phyloP scores from a whole-genome alignment of 2,329 filamentous ascomycete genomes.

The Neofusicoccum umdonicola region DNA sequence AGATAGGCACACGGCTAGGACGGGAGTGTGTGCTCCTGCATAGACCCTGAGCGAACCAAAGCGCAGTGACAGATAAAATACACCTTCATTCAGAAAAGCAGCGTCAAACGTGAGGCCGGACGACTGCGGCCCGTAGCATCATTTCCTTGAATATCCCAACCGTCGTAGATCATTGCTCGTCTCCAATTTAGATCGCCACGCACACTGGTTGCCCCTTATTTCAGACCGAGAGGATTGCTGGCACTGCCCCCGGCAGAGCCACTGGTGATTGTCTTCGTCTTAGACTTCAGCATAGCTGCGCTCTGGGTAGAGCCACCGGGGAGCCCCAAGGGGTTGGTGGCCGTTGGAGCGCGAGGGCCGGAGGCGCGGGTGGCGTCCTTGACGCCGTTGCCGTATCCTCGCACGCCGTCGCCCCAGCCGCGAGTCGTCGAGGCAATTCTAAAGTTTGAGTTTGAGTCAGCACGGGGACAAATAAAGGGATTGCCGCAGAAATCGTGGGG shows the following conservation, averaged over 20 bases:
- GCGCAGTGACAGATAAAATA: conserved; percentile 2
- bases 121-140: not conserved
- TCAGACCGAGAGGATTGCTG: conserved; percentile 44
- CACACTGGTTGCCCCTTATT: not conserved
- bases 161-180: conserved; percentile 8
- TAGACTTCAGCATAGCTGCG: conserved; percentile 9
- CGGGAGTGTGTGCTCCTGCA: not conserved
- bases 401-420: conserved; percentile 48
- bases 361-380: conserved; percentile 48
- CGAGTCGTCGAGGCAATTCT: conserved; percentile 46
- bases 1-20: not conserved
- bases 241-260: conserved; percentile 27
- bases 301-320: conserved; percentile 15
- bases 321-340: conserved; percentile 47
- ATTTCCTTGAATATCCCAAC: not conserved
- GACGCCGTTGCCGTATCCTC: conserved; percentile 50
- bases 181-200: not conserved
- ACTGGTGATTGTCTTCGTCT: conserved; percentile 19
- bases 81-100: not conserved
- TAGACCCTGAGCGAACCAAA: not conserved
- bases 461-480: not conserved
- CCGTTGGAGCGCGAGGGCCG: conserved; percentile 44
- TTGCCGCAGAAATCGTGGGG: not conserved
- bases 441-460: not conserved
- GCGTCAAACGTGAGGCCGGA: not conserved